Base-by-base conservation (phyloP, 768 basidiomycete genomes). In the Symmetrospora coprosmae region DNA sequence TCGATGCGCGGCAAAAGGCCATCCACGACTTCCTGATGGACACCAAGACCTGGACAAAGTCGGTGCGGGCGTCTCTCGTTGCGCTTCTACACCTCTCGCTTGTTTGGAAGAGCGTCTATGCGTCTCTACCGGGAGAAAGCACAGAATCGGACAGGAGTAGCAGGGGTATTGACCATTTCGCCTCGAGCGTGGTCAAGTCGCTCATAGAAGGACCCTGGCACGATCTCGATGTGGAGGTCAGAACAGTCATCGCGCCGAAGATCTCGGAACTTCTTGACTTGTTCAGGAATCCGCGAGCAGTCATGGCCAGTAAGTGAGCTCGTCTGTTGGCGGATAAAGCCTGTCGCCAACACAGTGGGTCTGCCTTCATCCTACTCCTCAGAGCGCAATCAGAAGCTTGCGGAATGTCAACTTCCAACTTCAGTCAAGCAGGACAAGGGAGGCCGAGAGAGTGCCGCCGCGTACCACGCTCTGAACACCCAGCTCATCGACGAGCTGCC, bases 401-500 rank as follows among this genome's bases (percentile, higher is more conserved):
- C 53, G 51, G 60, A 64, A 61, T 45, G 38, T 60, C 9, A 49
- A 11, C 63, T 3, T 33, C 41, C 28, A 64, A 66, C 58, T 16
- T 3, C 30, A 4, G 4, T 35, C 1, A 52, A 41, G 33, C 9
- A 19, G 25, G 17, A 46, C n/a, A 45, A 27, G 27, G 17, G 34
- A 5, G 17, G 31, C 27, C 52, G 30, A 45, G 30, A 46, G 23
- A 30, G 31, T 59, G 33, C 66, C 33, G 61, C 64, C 11, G 66
- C 66, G 25, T 69, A 65, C 41, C 37, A 64, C 49, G 50, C 63
- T 6, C 60, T 70, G 5, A 63, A 66, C 17, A 28, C 62, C 1
- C 66, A 67, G 39, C 69, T 70, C 30, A 49, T 62, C 35, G 63
- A 67, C 14, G 69, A 70, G 60, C 63, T 70, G 21, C 69, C 69